A percentile compares a stretch with the other conserved stretches of the same genome.
Evolutionary conservation across 2,329 filamentous ascomycete genomes (phyloP).

Genomic region (Colletotrichum simmondsii): DNA sequence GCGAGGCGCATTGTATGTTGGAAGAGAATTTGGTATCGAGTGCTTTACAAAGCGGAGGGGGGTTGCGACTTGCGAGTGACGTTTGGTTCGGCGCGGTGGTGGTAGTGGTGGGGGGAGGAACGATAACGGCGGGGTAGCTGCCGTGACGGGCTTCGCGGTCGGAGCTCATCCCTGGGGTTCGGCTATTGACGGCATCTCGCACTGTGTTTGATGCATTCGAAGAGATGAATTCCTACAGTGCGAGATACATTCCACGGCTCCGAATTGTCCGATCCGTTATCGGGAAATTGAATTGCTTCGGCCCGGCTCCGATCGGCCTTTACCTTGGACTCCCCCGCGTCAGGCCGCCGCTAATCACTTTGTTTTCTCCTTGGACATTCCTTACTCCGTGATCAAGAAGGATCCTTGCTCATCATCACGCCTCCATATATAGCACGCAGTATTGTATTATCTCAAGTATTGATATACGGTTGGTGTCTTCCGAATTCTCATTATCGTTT

Average conservation of each 20-base stretch:
- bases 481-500: no score
- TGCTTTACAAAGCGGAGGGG: neutral
- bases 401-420: neutral
- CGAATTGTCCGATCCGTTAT: constrained; percentile 24
- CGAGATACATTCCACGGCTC: neutral
- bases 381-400: neutral
- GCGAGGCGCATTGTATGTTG: constrained; percentile 24
- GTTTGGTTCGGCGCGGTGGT: constrained; percentile 8
- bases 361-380: neutral
- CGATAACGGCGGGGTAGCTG: constrained; percentile 32
- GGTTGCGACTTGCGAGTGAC: neutral
- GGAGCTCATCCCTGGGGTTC: constrained; percentile 25
- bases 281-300: constrained; percentile 17
- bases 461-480: neutral
- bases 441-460: neutral
- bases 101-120: neutral
- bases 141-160: constrained; percentile 3
- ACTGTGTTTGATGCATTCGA: neutral
- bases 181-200: neutral
- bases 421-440: neutral
- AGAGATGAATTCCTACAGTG: neutral
- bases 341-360: neutral
- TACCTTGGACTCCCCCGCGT: neutral
- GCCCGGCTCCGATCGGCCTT: constrained; percentile 26
- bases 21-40: neutral